Percentiles rank a stretch among this genome's conserved stretches.
phyloP scores from a whole-genome alignment of 2,329 filamentous ascomycete genomes.

The Trichoderma harzianum region DNA sequence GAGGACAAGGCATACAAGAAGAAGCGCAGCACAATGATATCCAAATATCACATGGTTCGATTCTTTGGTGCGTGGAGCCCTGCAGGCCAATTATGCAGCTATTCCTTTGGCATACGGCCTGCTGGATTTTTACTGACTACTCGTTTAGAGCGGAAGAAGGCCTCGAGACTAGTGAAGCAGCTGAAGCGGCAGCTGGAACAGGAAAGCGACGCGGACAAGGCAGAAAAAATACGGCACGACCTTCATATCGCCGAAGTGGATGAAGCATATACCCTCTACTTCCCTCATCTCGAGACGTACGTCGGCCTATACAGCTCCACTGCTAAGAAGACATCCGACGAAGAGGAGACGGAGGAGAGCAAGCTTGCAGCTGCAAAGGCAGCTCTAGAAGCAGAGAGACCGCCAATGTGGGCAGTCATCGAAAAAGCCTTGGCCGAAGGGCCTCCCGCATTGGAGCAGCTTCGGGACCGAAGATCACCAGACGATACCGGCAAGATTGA shows the following conservation, averaged over 20 bases:
- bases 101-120: conserved; percentile 3
- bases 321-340: conserved; percentile 32
- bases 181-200: conserved; percentile 56
- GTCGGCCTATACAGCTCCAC: conserved; percentile 58
- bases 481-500: conserved; percentile 17
- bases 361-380: conserved; percentile 42
- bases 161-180: conserved; percentile 62
- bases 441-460: conserved; percentile 45
- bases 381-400: conserved; percentile 45
- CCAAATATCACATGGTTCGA: conserved; percentile 76
- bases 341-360: conserved; percentile 38
- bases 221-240: conserved; percentile 49
- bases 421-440: conserved; percentile 62
- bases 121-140: neutral
- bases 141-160: conserved; percentile 66
- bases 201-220: conserved; percentile 49
- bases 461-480: conserved; percentile 51
- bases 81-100: neutral
- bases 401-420: conserved; percentile 65
- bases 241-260: conserved; percentile 71
- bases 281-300: conserved; percentile 68
- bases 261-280: conserved; percentile 70
- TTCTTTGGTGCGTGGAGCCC: conserved; percentile 64
- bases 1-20: conserved; percentile 57
- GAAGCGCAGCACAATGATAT: conserved; percentile 66